Percentiles rank a stretch among this genome's conserved stretches.
These are phyloP conservation scores for Centella asiatica DNA, from an alignment of 129 eudicot species.

Conservation along the genomic window DNA sequence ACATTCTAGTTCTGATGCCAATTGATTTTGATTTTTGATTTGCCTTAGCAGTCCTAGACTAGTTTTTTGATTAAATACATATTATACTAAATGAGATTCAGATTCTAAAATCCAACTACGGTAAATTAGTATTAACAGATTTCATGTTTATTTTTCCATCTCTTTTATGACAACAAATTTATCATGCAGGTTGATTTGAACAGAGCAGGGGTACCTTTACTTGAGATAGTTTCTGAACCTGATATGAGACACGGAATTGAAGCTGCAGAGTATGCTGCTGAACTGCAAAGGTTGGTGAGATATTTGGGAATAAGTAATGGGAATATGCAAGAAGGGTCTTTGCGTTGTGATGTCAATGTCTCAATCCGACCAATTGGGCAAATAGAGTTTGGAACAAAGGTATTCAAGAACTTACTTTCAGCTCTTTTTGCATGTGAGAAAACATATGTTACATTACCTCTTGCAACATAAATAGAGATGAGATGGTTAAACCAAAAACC, in stretches of 20 bases:
- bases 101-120: background rate
- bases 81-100: background rate
- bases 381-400: slow-evolving; percentile 74
- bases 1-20: background rate
- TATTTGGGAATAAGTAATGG: slow-evolving; percentile 93
- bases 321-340: slow-evolving; percentile 96
- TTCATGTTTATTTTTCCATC: background rate
- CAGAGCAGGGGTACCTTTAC: slow-evolving; percentile 94
- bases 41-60: background rate
- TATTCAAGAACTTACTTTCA: background rate
- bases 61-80: too few relatives aligned
- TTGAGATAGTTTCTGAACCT: slow-evolving; percentile 98
- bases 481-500: too few relatives aligned
- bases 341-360: slow-evolving; percentile 95
- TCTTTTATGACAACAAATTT: background rate
- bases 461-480: background rate
- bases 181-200: slow-evolving; percentile 80
- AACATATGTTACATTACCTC: background rate
- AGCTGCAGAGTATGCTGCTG: slow-evolving; percentile 98
- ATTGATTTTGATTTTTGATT: background rate
- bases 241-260: slow-evolving; percentile 93
- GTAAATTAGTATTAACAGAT: background rate
- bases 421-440: background rate
- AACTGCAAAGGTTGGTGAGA: slow-evolving; percentile 87
- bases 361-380: slow-evolving; percentile 91